Percentiles rank a stretch among this genome's conserved stretches.
phyloP scores from a whole-genome alignment of 2,329 filamentous ascomycete species.

The Chaetomium olivaceum region DNA sequence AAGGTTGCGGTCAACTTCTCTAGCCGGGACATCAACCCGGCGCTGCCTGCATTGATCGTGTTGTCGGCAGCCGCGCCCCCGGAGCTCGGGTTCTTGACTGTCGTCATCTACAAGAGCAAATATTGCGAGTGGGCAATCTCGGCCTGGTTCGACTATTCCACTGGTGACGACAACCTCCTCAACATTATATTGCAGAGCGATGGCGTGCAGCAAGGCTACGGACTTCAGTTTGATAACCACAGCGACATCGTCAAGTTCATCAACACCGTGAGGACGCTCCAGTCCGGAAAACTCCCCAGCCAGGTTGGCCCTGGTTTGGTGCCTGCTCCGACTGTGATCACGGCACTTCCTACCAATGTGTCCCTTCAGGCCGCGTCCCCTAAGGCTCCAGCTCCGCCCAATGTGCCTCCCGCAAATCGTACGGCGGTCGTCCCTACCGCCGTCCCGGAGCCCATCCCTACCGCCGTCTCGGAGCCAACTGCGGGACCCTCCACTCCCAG shows the following conservation, averaged over 20 bases:
- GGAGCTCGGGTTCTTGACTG: constrained; percentile 14
- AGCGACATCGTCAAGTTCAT: constrained; percentile 7
- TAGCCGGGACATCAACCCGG: constrained; percentile 7
- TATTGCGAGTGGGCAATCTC: constrained; percentile 22
- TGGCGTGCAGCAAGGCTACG: constrained; percentile 7
- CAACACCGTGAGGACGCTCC: background rate
- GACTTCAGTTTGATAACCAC: constrained; percentile 1
- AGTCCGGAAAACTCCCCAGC: background rate
- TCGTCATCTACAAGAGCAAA: constrained; percentile 2
- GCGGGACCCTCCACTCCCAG: background rate
- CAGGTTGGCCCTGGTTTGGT: background rate
- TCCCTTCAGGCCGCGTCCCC: background rate
- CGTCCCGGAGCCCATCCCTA: background rate
- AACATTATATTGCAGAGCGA: constrained; percentile 1
- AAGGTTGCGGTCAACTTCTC: background rate
- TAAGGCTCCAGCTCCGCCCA: background rate
- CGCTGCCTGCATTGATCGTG: constrained; percentile 7
- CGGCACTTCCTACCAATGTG: too few relatives aligned
- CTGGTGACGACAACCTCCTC: background rate
- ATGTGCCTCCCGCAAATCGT: background rate
- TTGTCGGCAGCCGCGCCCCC: constrained; percentile 13
- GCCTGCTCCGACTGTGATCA: background rate
- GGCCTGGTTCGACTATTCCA: constrained; percentile 19
- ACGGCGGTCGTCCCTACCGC: background rate
- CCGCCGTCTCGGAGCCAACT: background rate